These are phyloP conservation scores for Sutorius eximius DNA, from an alignment of 1,284 basidiomycete species.

Conservation along the genomic window DNA sequence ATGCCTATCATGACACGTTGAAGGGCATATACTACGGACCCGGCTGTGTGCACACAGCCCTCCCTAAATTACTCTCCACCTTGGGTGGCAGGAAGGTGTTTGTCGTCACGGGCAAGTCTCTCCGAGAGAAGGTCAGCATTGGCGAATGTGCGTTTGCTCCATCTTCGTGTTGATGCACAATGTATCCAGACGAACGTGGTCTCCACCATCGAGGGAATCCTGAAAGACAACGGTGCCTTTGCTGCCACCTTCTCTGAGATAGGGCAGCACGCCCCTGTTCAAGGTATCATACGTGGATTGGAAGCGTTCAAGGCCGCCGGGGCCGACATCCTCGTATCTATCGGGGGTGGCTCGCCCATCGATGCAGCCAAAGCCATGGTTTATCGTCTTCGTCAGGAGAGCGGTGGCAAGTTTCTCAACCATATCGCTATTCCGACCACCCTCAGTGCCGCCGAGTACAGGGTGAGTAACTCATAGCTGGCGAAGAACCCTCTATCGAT, in stretches of 20 bases:
- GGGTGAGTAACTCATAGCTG: conserved; percentile 40
- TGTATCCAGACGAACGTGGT: conserved; percentile 60
- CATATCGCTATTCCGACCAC: conserved; percentile 83
- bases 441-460: conserved; percentile 77
- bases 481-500: neutral
- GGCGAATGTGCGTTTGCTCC: conserved; percentile 4
- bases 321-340: conserved; percentile 68
- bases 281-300: conserved; percentile 66
- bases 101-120: conserved; percentile 68
- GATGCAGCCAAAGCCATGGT: conserved; percentile 75
- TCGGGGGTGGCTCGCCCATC: conserved; percentile 80
- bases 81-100: conserved; percentile 62
- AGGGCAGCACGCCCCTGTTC: conserved; percentile 74
- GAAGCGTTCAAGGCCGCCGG: conserved; percentile 52
- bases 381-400: conserved; percentile 58
- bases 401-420: conserved; percentile 44
- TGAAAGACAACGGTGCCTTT: conserved; percentile 56
- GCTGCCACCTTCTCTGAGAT: conserved; percentile 74
- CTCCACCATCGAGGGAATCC: conserved; percentile 54
- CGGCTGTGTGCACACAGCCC: conserved; percentile 56
- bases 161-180: conserved; percentile 4
- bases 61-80: conserved; percentile 58
- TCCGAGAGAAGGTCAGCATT: conserved; percentile 57
- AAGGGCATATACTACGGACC: conserved; percentile 70
- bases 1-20: conserved; percentile 62